Evolutionary conservation across 768 basidiomycete genomes (phyloP).

Genomic region (Serendipita indica): DNA sequence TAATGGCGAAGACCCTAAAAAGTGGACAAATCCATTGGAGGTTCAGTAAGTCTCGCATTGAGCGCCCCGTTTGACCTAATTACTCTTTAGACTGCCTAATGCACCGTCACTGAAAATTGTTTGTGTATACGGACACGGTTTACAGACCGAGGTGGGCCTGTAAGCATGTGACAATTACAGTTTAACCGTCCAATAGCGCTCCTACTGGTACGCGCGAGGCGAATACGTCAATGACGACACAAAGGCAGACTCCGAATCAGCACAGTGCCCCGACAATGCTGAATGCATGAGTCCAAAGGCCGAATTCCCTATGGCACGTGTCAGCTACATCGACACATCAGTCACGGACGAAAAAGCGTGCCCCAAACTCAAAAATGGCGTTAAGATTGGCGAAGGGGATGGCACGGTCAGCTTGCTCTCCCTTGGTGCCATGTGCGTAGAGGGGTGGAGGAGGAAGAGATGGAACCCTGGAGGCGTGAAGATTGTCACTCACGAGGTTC

Average conservation of each 20-base stretch:
- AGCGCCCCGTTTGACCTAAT: background rate
- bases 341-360: conserved; percentile 47
- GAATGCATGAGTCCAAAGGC: conserved; percentile 32
- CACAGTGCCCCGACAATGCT: conserved; percentile 32
- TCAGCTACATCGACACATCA: conserved; percentile 74
- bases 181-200: conserved; percentile 35
- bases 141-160: conserved; percentile 72
- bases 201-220: conserved; percentile 77
- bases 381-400: conserved; percentile 89
- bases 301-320: conserved; percentile 39
- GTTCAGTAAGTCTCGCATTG: conserved; percentile 32
- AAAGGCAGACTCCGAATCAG: conserved; percentile 28
- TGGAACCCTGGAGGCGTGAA: conserved; percentile 92
- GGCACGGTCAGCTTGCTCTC: conserved; percentile 80
- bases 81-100: conserved; percentile 48
- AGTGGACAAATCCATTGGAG: conserved; percentile 90
- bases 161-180: conserved; percentile 10
- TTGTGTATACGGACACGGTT: conserved; percentile 90
- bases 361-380: conserved; percentile 64
- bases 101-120: conserved; percentile 88
- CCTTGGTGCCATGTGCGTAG: conserved; percentile 90
- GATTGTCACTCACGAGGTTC: conserved; percentile 73
- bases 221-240: conserved; percentile 52
- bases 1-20: conserved; percentile 60
- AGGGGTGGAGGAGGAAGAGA: conserved; percentile 76